A percentile compares a stretch with the other conserved stretches of the same genome.
Conservation (phyloP, 2,329 filamentous ascomycete species). For the Aspergillus ochraceus region DNA sequence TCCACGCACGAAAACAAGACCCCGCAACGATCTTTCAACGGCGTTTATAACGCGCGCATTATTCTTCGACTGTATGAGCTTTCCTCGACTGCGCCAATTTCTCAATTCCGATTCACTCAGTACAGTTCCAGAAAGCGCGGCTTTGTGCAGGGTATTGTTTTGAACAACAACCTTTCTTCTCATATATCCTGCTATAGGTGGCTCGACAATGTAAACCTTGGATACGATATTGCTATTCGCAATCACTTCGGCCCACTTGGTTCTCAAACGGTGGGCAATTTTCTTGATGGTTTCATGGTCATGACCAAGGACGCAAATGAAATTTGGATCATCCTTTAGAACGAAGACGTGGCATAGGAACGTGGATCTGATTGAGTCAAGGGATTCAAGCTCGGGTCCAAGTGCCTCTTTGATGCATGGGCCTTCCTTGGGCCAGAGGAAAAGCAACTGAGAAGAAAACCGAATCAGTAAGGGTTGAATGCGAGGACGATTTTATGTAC, state of each 20-base stretch:
- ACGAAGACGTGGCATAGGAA: slow-evolving; percentile 44
- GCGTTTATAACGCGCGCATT: slow-evolving; percentile 29
- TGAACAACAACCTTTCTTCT: slow-evolving; percentile 26
- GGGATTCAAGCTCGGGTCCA: slow-evolving; percentile 42
- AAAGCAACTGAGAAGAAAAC: slow-evolving; percentile 32
- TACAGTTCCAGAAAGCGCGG: slow-evolving; percentile 22
- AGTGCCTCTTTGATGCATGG: slow-evolving; percentile 42
- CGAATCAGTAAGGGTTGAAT: not conserved
- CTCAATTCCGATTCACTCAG: slow-evolving; percentile 17
- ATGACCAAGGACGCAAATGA: slow-evolving; percentile 33
- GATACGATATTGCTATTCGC: slow-evolving; percentile 29
- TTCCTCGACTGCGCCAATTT: slow-evolving; percentile 22
- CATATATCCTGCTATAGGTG: slow-evolving; percentile 21
- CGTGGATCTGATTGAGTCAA: slow-evolving; percentile 47
- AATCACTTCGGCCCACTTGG: slow-evolving; percentile 29
- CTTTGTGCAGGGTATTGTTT: slow-evolving; percentile 17
- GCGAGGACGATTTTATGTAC: not conserved
- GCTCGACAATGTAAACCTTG: slow-evolving; percentile 36
- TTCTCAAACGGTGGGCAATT: slow-evolving; percentile 31
- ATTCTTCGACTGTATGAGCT: slow-evolving; percentile 30
- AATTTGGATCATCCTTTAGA: slow-evolving; percentile 28
- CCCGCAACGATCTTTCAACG: slow-evolving; percentile 32
- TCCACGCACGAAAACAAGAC: slow-evolving; percentile 33
- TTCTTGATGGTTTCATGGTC: slow-evolving; percentile 36
- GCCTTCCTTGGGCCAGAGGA: slow-evolving; percentile 49